Percentiles rank a stretch among this genome's conserved stretches.
Evolutionary conservation across 768 basidiomycete genomes (phyloP).

Genomic region (Boletus eberwhitei): DNA sequence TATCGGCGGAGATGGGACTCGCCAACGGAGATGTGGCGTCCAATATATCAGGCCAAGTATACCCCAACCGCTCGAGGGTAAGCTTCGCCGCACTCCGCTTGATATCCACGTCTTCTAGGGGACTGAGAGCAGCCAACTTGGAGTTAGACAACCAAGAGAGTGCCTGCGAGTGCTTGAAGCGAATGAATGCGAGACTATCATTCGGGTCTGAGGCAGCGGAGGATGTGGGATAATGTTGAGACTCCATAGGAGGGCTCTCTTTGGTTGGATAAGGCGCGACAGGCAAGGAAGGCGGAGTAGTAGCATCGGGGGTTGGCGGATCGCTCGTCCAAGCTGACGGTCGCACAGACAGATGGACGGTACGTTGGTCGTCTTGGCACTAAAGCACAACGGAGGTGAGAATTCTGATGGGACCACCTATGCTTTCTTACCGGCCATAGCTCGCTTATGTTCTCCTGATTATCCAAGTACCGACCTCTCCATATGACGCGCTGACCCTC

Average conservation of each 20-base stretch:
- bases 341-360: conserved; percentile 76
- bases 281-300: conserved; percentile 11
- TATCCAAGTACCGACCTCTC: conserved; percentile 63
- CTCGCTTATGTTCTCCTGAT: conserved; percentile 61
- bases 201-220: not conserved
- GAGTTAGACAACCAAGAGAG: conserved; percentile 24
- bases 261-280: not conserved
- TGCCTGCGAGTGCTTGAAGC: conserved; percentile 24
- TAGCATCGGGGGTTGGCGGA: conserved; percentile 40
- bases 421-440: conserved; percentile 61
- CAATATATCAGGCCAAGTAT: conserved; percentile 42
- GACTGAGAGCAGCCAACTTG: conserved; percentile 12
- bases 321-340: conserved; percentile 67
- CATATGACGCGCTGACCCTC: conserved; percentile 78
- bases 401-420: not conserved
- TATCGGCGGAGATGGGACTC: conserved; percentile 13
- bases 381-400: conserved; percentile 26
- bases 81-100: conserved; percentile 23
- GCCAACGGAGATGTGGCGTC: conserved; percentile 35
- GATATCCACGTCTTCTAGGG: conserved; percentile 10
- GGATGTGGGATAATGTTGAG: not conserved
- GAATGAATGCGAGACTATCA: conserved; percentile 18
- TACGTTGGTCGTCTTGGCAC: conserved; percentile 54
- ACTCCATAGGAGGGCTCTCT: not conserved
- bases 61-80: conserved; percentile 35